Conservation (phyloP, 1,284 basidiomycete genomes). For the Ustilago curta region DNA sequence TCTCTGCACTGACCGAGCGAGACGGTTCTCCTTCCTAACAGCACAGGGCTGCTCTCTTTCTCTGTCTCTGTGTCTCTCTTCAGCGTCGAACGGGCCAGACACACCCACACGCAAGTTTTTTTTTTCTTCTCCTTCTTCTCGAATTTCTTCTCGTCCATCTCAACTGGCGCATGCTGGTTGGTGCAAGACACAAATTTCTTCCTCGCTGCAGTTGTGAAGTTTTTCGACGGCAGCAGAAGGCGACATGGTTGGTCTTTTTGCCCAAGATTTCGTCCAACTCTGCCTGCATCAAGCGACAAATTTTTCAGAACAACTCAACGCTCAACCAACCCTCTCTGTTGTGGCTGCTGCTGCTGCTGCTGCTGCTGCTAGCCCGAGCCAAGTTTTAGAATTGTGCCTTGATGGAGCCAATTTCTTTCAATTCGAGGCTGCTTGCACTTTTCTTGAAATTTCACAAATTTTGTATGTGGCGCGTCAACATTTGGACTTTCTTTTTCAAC, state of each 20-base stretch:
- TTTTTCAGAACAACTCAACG: constrained; percentile 38
- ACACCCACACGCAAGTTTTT: constrained; percentile 7
- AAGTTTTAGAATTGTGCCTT: not conserved
- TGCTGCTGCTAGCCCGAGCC: not conserved
- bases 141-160: constrained; percentile 10
- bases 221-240: not conserved
- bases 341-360: constrained; percentile 1
- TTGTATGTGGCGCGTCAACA: constrained; percentile 1
- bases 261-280: constrained; percentile 1
- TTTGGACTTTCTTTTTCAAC: not conserved
- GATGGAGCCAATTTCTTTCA: not conserved
- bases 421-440: constrained; percentile 2
- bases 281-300: constrained; percentile 28
- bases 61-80: too few relatives aligned
- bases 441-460: not conserved
- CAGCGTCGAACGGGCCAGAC: constrained; percentile 28
- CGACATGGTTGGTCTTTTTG: not conserved
- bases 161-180: constrained; percentile 8
- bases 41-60: not conserved
- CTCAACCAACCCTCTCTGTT: not conserved
- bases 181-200: not conserved
- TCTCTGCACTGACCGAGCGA: not conserved
- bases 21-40: not conserved
- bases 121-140: constrained; percentile 11
- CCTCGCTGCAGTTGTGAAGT: not conserved